Evolutionary conservation across 805 yeast species (phyloP), one percentile per base, ranked within the genome.

Genomic region (Spathaspora gorwiae): DNA sequence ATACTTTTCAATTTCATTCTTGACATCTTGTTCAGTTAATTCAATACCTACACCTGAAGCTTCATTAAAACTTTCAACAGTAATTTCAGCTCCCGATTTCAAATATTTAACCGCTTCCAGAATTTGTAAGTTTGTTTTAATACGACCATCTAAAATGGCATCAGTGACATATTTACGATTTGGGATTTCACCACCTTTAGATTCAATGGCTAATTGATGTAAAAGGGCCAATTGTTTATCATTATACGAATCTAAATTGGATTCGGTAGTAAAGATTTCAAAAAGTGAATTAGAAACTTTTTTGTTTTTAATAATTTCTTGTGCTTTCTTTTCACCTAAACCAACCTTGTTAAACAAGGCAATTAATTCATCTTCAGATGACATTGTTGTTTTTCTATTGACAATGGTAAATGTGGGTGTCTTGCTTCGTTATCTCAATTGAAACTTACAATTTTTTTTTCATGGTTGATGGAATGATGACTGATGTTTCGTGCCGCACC

Each of bases 231-330:
- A 75, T 50, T 75, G 75, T 48, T 81, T 66, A 54, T 83, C 86
- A 49, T 82, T 85, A 53, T 80, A 62, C 12, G 47, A 37, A 6
- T 47, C 51, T 7, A 43, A 44, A 24, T 52, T 40, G 26, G 57
- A 41, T 19, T 76, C 69, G 43, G 79, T 80, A 24, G 60, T 56
- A 45, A 86, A 72, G 47, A 90, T 76, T 33, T 78, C 78, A 29
- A 72, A 75, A 43, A 94, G 74, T 1, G 95, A 79, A 35, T 72
- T 70, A 13, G 92, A 78, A 35, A 90, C 95, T 64, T 90, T 90
- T 61, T 83, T 82, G 70, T 94, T 92, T 64, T 89, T 92, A 46
- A 81, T 64, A 46, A 90, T 83, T 60, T 94, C 98, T 41, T 81
- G 79, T 48, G 87, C 74, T 62, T 87, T 88, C 54, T 80, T 73